A percentile compares a stretch with the other conserved stretches of the same genome.
Evolutionary conservation across 805 yeast species (phyloP).

Genomic region (Debaryomyces castellii): DNA sequence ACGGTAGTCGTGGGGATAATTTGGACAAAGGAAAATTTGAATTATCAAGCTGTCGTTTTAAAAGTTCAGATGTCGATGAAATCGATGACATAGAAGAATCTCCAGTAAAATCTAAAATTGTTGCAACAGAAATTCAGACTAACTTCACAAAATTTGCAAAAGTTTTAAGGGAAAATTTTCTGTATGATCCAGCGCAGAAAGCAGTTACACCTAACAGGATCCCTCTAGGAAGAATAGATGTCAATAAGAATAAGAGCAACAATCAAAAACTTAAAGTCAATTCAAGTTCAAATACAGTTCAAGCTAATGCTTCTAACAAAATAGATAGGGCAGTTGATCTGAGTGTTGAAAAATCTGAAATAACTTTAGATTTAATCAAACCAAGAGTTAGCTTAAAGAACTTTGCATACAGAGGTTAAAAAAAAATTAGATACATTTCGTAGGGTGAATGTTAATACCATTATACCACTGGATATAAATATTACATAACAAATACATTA

Average conservation of each 20-base stretch:
- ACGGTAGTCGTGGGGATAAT: no score
- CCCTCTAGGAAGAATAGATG: neutral
- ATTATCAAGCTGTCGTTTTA: neutral
- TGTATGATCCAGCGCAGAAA: conserved; percentile 13
- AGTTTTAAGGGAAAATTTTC: conserved; percentile 20
- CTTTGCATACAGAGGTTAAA: conserved; percentile 15
- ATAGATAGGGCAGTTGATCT: no score
- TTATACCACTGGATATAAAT: no score
- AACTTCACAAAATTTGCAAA: conserved; percentile 9
- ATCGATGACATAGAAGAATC: conserved; percentile 43
- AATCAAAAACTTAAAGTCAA: neutral
- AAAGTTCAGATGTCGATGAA: conserved; percentile 21
- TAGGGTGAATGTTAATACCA: no score
- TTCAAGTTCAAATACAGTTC: neutral
- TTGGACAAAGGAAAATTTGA: neutral
- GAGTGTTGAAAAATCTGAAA: no score
- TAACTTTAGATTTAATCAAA: neutral
- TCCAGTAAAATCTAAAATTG: conserved; percentile 25
- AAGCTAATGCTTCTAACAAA: no score
- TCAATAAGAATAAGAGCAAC: neutral
- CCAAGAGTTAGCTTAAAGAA: conserved; percentile 3
- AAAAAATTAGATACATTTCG: no score
- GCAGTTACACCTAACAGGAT: neutral
- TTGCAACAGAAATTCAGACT: neutral
- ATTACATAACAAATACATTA: neutral